Evolutionary conservation across 805 yeast species (phyloP).

Genomic region (Yarrowia bubula): DNA sequence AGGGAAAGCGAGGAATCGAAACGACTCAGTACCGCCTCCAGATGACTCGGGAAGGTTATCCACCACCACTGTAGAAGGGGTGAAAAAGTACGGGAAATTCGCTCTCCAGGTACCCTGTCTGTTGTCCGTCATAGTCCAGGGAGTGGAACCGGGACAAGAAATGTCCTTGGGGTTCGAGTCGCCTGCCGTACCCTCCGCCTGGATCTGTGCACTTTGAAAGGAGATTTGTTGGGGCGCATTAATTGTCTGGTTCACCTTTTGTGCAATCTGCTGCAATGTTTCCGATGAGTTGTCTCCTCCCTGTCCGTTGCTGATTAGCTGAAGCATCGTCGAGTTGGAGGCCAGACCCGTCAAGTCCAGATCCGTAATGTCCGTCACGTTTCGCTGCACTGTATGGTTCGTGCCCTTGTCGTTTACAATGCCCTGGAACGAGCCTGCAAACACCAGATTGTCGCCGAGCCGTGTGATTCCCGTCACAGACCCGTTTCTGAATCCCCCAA

Average conservation of each 20-base stretch:
- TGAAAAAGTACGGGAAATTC: constrained; percentile 51
- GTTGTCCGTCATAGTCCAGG: constrained; percentile 53
- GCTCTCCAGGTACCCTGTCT: constrained; percentile 67
- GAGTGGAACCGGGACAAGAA: constrained; percentile 55
- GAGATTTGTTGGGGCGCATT: constrained; percentile 31
- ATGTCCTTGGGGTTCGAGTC: constrained; percentile 38
- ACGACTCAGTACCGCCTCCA: constrained; percentile 52
- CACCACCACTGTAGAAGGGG: constrained; percentile 71
- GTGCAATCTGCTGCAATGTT: constrained; percentile 46
- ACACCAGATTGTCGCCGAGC: constrained; percentile 52
- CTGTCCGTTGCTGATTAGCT: background rate
- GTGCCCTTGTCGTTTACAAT: constrained; percentile 51
- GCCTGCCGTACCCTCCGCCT: constrained; percentile 32
- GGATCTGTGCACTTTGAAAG: constrained; percentile 33
- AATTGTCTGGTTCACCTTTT: constrained; percentile 46
- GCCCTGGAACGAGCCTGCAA: constrained; percentile 73
- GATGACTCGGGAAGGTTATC: constrained; percentile 56
- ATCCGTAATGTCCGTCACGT: constrained; percentile 27
- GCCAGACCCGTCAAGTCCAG: constrained; percentile 14
- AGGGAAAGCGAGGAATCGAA: constrained; percentile 75
- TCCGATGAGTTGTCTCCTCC: constrained; percentile 46
- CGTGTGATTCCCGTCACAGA: constrained; percentile 65
- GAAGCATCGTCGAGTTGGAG: background rate
- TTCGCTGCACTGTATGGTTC: constrained; percentile 12
- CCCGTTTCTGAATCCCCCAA: constrained; percentile 69